Evolutionary conservation across 441 rosid species (phyloP).

Genomic region (Oxalis stricta): DNA sequence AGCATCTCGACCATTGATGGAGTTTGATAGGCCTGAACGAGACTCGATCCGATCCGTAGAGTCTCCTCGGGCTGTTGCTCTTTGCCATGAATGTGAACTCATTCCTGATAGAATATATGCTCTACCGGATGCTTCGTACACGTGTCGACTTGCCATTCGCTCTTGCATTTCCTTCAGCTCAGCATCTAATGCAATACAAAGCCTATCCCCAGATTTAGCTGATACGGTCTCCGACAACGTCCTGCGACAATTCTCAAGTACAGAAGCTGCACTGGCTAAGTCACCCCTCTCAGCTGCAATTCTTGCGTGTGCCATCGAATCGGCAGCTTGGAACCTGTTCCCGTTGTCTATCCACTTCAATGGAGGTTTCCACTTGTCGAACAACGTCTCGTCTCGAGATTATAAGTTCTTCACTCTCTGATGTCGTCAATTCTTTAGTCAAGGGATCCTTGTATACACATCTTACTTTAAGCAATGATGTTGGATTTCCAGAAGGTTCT

Average conservation of each 20-base stretch:
- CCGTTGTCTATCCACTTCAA: slow-evolving; percentile 94
- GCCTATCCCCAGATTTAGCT: slow-evolving; percentile 54
- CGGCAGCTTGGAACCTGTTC: slow-evolving; percentile 80
- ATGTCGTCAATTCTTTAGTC: slow-evolving; percentile 41
- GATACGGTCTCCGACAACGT: slow-evolving; percentile 49
- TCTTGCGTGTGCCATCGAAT: slow-evolving; percentile 73
- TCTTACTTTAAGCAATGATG: slow-evolving; percentile 51
- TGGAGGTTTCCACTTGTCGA: slow-evolving; percentile 34
- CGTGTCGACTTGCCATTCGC: slow-evolving; percentile 85
- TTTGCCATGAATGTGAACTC: slow-evolving; percentile 99
- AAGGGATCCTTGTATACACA: slow-evolving; percentile 75
- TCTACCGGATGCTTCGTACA: slow-evolving; percentile 87
- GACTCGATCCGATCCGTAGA: slow-evolving; percentile 76
- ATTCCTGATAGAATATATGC: slow-evolving; percentile 95
- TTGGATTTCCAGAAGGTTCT: slow-evolving; percentile 27
- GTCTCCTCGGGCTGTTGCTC: slow-evolving; percentile 98
- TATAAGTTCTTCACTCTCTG: slow-evolving; percentile 39
- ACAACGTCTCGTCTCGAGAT: slow-evolving; percentile 48
- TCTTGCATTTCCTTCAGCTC: slow-evolving; percentile 98
- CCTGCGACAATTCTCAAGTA: slow-evolving; percentile 53
- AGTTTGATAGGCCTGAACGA: slow-evolving; percentile 75
- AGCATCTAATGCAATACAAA: slow-evolving; percentile 66
- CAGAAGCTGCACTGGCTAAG: slow-evolving; percentile 50
- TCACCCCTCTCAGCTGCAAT: slow-evolving; percentile 68
- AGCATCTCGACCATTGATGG: slow-evolving; percentile 96